Conservation (phyloP, 768 basidiomycete species). For the Leccinum sublutescens region DNA sequence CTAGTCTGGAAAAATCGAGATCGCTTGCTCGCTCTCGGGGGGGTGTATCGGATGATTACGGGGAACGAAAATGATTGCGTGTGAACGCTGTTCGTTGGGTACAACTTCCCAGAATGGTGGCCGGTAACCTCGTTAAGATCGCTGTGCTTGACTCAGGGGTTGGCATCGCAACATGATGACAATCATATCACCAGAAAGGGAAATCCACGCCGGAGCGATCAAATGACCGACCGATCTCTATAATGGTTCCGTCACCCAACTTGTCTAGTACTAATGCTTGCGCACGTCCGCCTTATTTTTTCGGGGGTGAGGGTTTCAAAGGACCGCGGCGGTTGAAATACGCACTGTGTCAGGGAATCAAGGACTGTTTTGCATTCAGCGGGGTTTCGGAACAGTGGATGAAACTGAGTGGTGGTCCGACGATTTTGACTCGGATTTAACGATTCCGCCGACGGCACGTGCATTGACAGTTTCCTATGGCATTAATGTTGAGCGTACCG, state of each 20-base stretch:
- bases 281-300: neutral
- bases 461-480: neutral
- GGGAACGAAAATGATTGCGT: neutral
- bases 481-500: neutral
- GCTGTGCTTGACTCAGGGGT: neutral
- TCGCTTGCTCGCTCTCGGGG: neutral
- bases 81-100: neutral
- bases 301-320: neutral
- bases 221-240: neutral
- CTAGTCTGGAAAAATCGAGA: neutral
- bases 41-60: neutral
- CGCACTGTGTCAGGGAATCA: neutral
- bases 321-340: neutral
- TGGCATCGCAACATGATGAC: neutral
- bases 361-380: neutral
- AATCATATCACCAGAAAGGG: neutral
- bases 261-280: neutral
- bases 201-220: neutral
- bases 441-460: neutral
- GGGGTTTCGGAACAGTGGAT: neutral
- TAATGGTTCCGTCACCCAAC: neutral
- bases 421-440: neutral
- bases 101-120: neutral
- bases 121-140: neutral
- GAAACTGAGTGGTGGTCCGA: neutral